phyloP scores from a whole-genome alignment of 1,284 basidiomycete genomes.

The Microbotryum saponariae region DNA sequence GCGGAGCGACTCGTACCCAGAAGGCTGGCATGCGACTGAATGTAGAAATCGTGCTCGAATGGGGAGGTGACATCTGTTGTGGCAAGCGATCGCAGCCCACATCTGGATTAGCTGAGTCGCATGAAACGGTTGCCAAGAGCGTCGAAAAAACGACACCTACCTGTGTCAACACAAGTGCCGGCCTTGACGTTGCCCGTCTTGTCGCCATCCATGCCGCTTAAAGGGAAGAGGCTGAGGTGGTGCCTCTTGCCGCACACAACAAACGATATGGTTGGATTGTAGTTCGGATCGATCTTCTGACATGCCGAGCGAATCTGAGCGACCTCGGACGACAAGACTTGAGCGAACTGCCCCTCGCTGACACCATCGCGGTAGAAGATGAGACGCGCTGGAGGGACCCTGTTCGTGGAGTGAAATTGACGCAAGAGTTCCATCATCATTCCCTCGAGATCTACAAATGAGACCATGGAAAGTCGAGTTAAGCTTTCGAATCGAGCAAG shows the following conservation, averaged over 20 bases:
- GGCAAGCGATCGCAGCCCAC: background rate
- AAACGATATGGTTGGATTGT: conserved; percentile 57
- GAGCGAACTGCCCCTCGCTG: conserved; percentile 29
- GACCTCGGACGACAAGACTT: conserved; percentile 22
- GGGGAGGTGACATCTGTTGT: conserved; percentile 10
- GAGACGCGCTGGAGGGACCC: conserved; percentile 54
- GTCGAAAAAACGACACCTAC: background rate
- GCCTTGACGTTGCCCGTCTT: conserved; percentile 21
- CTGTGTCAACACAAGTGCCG: conserved; percentile 28
- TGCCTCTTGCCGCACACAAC: conserved; percentile 75
- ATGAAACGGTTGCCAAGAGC: background rate
- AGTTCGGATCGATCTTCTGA: conserved; percentile 38
- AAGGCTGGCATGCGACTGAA: conserved; percentile 56
- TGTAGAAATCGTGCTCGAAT: conserved; percentile 23
- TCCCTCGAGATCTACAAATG: conserved; percentile 54
- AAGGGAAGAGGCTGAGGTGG: conserved; percentile 48
- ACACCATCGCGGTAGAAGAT: conserved; percentile 40
- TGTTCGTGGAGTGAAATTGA: conserved; percentile 50
- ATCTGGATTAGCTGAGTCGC: background rate
- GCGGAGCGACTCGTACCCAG: conserved; percentile 56
- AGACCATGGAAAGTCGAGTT: background rate
- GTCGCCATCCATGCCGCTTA: conserved; percentile 13
- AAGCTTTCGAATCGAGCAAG: background rate
- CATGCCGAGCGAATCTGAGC: conserved; percentile 16
- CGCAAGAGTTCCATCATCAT: conserved; percentile 62